A percentile compares a stretch with the other conserved stretches of the same genome.
Conservation (phyloP, 352 stramenopile species). For the Globisporangium mamillatum region DNA sequence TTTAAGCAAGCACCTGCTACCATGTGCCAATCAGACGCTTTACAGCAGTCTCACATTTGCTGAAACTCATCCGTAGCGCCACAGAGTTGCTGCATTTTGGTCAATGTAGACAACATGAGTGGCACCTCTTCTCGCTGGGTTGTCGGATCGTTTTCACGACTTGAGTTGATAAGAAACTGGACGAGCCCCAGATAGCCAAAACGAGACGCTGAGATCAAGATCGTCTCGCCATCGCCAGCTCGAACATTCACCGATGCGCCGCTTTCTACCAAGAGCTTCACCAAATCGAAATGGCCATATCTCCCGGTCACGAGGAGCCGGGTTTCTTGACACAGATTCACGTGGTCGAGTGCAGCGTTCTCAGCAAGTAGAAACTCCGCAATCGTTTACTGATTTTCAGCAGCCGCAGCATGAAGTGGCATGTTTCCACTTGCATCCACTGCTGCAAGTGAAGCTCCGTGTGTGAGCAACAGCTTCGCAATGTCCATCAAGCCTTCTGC, state of each 20-base stretch:
- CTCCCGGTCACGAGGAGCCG: background rate
- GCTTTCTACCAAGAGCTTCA: background rate
- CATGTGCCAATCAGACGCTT: background rate
- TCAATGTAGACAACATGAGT: background rate
- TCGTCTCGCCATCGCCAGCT: background rate
- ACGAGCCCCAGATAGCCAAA: background rate
- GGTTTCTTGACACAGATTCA: background rate
- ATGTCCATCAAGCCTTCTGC: background rate
- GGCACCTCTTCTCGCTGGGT: background rate
- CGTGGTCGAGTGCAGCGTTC: background rate
- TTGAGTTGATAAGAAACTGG: background rate
- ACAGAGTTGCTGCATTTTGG: background rate
- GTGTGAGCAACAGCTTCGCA: background rate
- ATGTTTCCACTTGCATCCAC: background rate
- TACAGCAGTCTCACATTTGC: background rate
- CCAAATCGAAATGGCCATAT: background rate
- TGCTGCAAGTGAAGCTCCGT: background rate
- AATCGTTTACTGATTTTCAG: background rate
- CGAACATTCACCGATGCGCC: background rate
- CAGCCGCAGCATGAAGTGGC: background rate
- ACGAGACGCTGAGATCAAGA: background rate
- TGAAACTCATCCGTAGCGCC: background rate
- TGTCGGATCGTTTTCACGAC: background rate
- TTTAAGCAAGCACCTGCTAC: background rate
- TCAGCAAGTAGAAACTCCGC: background rate